Conservation (phyloP, 2,329 filamentous ascomycete species). For the Fusarium mexicanum region DNA sequence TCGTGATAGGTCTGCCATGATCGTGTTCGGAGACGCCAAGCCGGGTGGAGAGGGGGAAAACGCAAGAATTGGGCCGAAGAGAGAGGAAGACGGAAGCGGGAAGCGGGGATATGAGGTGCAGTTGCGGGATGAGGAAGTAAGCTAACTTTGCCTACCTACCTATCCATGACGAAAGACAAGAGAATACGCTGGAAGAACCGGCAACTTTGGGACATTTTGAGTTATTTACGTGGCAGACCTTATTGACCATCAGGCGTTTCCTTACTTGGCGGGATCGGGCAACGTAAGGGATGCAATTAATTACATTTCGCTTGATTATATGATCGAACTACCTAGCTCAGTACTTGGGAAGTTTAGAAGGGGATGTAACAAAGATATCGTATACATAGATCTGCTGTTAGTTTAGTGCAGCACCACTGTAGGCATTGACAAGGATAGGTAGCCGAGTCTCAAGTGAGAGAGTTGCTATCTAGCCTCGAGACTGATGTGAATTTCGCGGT, state of each 20-base stretch:
- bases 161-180: slow-evolving; percentile 37
- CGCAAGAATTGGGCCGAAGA: slow-evolving; percentile 23
- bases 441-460: background rate
- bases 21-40: slow-evolving; percentile 29
- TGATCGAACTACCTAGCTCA: background rate
- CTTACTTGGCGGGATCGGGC: background rate
- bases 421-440: background rate
- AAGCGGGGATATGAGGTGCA: slow-evolving; percentile 10
- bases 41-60: slow-evolving; percentile 17
- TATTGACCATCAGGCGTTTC: background rate
- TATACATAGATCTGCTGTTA: background rate
- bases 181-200: slow-evolving; percentile 20
- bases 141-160: background rate
- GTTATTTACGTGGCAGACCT: background rate
- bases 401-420: background rate
- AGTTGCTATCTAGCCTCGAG: background rate
- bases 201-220: slow-evolving; percentile 7
- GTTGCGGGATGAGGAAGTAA: slow-evolving; percentile 5
- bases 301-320: background rate
- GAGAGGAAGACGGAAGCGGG: slow-evolving; percentile 27
- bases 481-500: slow-evolving; percentile 18
- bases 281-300: background rate
- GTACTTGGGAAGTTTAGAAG: background rate
- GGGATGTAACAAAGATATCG: background rate
- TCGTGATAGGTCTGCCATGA: slow-evolving; percentile 8